Conservation (phyloP, 2,329 filamentous ascomycete species). For the Hypoxylon sp. region DNA sequence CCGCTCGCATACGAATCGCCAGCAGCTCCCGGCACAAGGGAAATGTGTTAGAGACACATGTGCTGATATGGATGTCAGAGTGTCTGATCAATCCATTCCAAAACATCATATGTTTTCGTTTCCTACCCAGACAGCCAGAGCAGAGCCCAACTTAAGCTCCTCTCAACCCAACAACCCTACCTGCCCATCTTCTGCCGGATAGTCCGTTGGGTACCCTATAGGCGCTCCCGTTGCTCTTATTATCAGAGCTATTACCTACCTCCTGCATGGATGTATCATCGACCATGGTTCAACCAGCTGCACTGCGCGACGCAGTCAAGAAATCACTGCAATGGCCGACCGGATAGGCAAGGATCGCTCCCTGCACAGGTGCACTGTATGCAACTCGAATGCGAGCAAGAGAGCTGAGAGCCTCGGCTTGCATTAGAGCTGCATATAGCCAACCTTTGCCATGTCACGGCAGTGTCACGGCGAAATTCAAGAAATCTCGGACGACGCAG, state of each 20-base stretch:
- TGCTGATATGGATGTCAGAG: too few species aligned
- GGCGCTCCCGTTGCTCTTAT: background rate
- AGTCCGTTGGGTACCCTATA: background rate
- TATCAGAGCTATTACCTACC: conserved; percentile 9
- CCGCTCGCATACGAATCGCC: background rate
- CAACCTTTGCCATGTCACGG: conserved; percentile 16
- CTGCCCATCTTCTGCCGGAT: background rate
- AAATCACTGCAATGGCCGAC: conserved; percentile 17
- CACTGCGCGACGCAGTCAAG: background rate
- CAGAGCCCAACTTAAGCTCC: conserved; percentile 4
- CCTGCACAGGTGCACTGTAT: background rate
- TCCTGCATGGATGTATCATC: too few species aligned
- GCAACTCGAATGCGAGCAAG: conserved; percentile 18
- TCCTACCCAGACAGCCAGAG: too few species aligned
- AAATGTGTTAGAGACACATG: too few species aligned
- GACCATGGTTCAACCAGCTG: conserved; percentile 1
- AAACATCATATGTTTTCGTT: conserved; percentile 32
- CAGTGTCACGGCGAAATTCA: conserved; percentile 6
- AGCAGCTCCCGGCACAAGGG: background rate
- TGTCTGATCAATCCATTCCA: conserved; percentile 29
- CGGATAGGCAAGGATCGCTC: conserved; percentile 27
- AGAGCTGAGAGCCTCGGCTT: conserved; percentile 19
- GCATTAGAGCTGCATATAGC: conserved; percentile 14
- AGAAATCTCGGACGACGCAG: conserved; percentile 11
- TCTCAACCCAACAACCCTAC: background rate